These are phyloP conservation scores for Sugiyamaella lignohabitans DNA, from an alignment of 805 yeast genomes.

Conservation along the genomic window DNA sequence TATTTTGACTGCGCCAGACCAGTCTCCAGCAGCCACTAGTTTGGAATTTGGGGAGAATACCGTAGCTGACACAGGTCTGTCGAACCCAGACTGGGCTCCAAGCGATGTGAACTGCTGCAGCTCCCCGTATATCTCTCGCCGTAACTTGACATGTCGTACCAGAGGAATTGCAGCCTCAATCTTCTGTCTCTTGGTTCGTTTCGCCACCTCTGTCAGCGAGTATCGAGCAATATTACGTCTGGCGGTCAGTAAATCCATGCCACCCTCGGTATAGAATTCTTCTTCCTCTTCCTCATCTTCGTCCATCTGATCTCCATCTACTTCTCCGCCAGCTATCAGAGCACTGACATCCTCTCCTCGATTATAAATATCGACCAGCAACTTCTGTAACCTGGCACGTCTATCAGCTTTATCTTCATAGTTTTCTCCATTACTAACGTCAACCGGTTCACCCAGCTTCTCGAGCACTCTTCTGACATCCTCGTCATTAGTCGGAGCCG, in stretches of 20 bases:
- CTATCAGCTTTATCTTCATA: conserved; percentile 55
- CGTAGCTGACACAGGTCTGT: conserved; percentile 61
- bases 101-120: conserved; percentile 37
- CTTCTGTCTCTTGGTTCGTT: conserved; percentile 37
- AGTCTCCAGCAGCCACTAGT: conserved; percentile 61
- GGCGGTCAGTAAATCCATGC: conserved; percentile 43
- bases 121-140: conserved; percentile 39
- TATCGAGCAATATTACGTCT: conserved; percentile 46
- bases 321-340: conserved; percentile 12
- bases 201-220: conserved; percentile 44
- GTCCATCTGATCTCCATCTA: conserved; percentile 13
- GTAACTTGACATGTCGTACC: conserved; percentile 38
- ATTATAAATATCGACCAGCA: conserved; percentile 32
- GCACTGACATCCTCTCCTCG: conserved; percentile 20
- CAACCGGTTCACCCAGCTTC: conserved; percentile 49
- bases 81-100: conserved; percentile 68
- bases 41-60: conserved; percentile 37
- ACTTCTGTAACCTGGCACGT: conserved; percentile 49
- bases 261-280: conserved; percentile 82
- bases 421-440: no score
- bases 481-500: conserved; percentile 59
- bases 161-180: conserved; percentile 33
- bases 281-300: conserved; percentile 44
- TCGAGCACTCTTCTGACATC: conserved; percentile 50
- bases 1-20: conserved; percentile 69